A percentile compares a stretch with the other conserved stretches of the same genome.
phyloP scores from a whole-genome alignment of 1,284 basidiomycete genomes.

The Hemileia vastatrix region DNA sequence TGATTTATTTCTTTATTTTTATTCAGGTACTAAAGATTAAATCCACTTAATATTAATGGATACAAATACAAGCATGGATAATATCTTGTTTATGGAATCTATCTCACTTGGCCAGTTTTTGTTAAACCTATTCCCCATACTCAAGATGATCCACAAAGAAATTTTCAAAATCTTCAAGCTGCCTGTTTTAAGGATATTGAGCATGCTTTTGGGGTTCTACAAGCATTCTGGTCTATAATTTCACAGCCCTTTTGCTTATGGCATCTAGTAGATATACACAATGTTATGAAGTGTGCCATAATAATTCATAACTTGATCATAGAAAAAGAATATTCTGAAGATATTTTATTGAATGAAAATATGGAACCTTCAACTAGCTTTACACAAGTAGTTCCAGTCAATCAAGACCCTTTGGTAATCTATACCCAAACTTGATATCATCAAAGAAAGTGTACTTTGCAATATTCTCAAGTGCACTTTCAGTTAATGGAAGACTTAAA shows the following conservation, averaged over 20 bases:
- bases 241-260: background rate
- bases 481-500: too few relatives aligned
- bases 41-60: background rate
- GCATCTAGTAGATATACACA: background rate
- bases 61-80: background rate
- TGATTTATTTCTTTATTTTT: too few relatives aligned
- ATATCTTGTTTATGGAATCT: background rate
- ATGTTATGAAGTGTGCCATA: background rate
- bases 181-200: background rate
- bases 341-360: too few relatives aligned
- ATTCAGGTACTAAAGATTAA: too few relatives aligned
- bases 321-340: too few relatives aligned
- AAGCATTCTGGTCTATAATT: background rate
- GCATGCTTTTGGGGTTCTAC: conserved; percentile 1
- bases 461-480: too few relatives aligned
- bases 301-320: too few relatives aligned
- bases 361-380: too few relatives aligned
- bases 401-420: too few relatives aligned
- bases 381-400: too few relatives aligned
- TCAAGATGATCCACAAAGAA: background rate
- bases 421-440: too few relatives aligned
- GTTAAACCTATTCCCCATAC: background rate
- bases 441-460: too few relatives aligned
- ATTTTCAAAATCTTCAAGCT: background rate
- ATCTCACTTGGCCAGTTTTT: background rate